phyloP scores from a whole-genome alignment of 345 rosid species.

The Corymbia maculata region DNA sequence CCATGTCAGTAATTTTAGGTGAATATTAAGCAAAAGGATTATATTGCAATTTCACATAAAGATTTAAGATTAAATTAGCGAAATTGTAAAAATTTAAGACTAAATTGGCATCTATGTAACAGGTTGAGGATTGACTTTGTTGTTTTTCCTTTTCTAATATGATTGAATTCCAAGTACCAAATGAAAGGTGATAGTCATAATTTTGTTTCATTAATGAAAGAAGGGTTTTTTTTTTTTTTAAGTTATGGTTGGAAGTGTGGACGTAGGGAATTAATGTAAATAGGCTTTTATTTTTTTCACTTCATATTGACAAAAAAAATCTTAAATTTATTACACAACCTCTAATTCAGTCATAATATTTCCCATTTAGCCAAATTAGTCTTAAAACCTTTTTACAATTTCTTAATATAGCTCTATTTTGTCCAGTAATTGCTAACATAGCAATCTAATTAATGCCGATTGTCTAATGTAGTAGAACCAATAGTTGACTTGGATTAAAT shows the following conservation, averaged over 20 bases:
- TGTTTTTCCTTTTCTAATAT: background rate
- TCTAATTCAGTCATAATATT: background rate
- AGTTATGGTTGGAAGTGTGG: background rate
- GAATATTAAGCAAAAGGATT: background rate
- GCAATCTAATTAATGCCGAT: no score
- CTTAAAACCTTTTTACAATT: background rate
- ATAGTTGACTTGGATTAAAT: background rate
- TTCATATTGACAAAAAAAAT: background rate
- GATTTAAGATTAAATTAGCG: no score
- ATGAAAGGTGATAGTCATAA: background rate
- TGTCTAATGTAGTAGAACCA: no score
- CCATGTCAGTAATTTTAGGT: background rate
- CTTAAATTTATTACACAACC: background rate
- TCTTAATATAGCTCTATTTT: background rate
- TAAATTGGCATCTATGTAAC: background rate
- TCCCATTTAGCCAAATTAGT: background rate
- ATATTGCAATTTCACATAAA: no score
- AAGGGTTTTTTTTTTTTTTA: background rate
- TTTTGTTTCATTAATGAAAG: background rate
- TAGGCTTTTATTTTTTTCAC: background rate
- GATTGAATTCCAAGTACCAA: background rate
- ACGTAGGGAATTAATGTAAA: background rate
- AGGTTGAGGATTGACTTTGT: background rate
- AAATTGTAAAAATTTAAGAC: no score
- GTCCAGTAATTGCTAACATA: no score